Evolutionary conservation across 371 early-diverging fungal species (phyloP), one percentile per base, ranked within the genome.

Genomic region (Polyrhizophydium stewartii): DNA sequence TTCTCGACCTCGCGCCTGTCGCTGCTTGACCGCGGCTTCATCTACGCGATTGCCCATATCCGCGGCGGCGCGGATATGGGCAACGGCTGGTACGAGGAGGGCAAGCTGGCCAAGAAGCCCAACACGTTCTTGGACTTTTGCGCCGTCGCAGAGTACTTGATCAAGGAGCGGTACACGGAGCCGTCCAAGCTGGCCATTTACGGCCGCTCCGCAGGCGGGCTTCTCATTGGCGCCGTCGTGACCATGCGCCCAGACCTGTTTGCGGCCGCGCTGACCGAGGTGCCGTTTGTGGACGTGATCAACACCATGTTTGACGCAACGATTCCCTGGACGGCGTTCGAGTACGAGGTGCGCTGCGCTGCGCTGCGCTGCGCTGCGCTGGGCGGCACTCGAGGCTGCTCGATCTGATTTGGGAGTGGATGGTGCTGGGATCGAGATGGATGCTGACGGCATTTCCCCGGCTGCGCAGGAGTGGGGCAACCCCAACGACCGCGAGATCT

Each of bases 1-100:
- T 85, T 85, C 56, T 76, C 75, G 16, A 53, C 79, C 0, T 67
- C 71, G 19, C 63, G 85, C 2, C 51, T 85, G 49, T 77, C 75
- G 12, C 61, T 85, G 7, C 63, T 85, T 51, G 85, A 83, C 57
- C 60, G 71, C n/a, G 86, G 86, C n/a, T 84, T 86, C 58, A 63
- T 85, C n/a, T 85, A 80, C 63, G 85, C 83, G 5, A 72, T 85
- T 2, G 86, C 85, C 1, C 86, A 85, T 67, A 75, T 82, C 22
- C 71, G 86, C 40, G 86, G 86, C 30, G 86, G 86, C 32, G 73
- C 78, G 24, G 86, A 85, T 35, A 73, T 84, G 79, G 85, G 83
- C 10, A 81, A 74, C 62, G 73, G 60, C 12, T 75, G 73, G 72
- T 85, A 85, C 51, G 79, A 81, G 40, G 85, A 81, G 53, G 85